phyloP scores from a whole-genome alignment of 805 yeast species.

The Myxozyma lipomycoides region DNA sequence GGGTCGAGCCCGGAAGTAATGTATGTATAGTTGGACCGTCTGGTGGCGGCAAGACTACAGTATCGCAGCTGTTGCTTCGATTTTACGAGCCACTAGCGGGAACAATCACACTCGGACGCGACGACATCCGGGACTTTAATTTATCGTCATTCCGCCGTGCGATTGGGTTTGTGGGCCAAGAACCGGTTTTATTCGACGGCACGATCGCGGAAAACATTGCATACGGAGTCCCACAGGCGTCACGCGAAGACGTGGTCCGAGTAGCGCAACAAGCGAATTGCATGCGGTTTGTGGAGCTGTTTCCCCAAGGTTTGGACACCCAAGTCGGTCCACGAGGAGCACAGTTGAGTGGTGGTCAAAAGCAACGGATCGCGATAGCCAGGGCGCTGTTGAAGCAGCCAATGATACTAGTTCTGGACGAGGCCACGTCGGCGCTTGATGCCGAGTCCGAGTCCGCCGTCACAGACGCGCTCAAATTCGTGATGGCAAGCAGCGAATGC shows the following conservation, averaged over 20 bases:
- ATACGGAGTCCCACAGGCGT: constrained; percentile 74
- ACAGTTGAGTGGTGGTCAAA: constrained; percentile 59
- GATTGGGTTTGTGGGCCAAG: constrained; percentile 92
- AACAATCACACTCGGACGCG: constrained; percentile 76
- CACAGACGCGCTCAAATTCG: constrained; percentile 53
- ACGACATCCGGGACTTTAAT: constrained; percentile 68
- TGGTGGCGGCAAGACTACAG: constrained; percentile 92
- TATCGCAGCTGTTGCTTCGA: constrained; percentile 66
- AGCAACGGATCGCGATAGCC: constrained; percentile 61
- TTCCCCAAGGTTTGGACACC: constrained; percentile 60
- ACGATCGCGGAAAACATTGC: constrained; percentile 81
- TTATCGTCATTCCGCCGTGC: constrained; percentile 68
- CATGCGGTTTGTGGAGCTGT: constrained; percentile 30
- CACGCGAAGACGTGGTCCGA: constrained; percentile 50
- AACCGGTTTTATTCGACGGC: constrained; percentile 88
- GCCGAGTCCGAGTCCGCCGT: constrained; percentile 62
- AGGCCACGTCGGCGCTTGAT: constrained; percentile 53
- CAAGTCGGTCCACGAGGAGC: constrained; percentile 48
- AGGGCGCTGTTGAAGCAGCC: constrained; percentile 57
- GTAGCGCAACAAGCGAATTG: constrained; percentile 51
- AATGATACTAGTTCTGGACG: constrained; percentile 52
- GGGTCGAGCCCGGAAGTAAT: constrained; percentile 73
- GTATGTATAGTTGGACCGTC: constrained; percentile 93
- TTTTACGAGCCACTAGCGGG: constrained; percentile 67
- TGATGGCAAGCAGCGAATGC: constrained; percentile 53